Percentiles rank a stretch among this genome's conserved stretches.
phyloP scores from a whole-genome alignment of 2,329 filamentous ascomycete genomes.

The Penicillium psychrosexuale region DNA sequence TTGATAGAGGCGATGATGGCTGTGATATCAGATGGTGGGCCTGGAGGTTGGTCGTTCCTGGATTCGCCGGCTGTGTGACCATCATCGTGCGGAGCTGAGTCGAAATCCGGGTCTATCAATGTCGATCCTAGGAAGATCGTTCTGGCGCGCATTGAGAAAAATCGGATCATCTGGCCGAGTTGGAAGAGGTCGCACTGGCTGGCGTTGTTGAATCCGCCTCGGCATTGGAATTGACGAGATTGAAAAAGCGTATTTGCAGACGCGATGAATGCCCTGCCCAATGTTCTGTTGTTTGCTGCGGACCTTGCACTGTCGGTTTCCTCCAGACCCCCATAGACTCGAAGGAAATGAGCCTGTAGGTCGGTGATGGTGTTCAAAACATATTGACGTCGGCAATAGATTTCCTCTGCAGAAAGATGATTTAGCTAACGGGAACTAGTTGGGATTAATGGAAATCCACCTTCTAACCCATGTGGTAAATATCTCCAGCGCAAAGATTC shows the following conservation, averaged over 20 bases:
- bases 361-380: conserved; percentile 44
- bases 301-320: conserved; percentile 21
- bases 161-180: conserved; percentile 45
- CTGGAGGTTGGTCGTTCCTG: conserved; percentile 7
- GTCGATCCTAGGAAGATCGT: conserved; percentile 44
- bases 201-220: conserved; percentile 41
- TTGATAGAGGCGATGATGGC: conserved; percentile 38
- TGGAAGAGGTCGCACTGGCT: conserved; percentile 46
- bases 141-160: conserved; percentile 41
- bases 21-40: conserved; percentile 29
- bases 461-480: conserved; percentile 40
- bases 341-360: conserved; percentile 43
- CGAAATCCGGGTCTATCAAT: conserved; percentile 36
- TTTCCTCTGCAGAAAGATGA: conserved; percentile 33
- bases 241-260: conserved; percentile 11
- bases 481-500: conserved; percentile 36
- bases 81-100: conserved; percentile 16
- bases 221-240: conserved; percentile 38
- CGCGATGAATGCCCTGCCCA: conserved; percentile 16
- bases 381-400: conserved; percentile 42
- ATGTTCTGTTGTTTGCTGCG: conserved; percentile 5
- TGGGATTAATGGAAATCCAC: conserved; percentile 21
- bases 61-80: conserved; percentile 1
- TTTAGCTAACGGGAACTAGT: conserved; percentile 3
- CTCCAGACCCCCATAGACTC: conserved; percentile 40